Percentiles rank a stretch among this genome's conserved stretches.
These are phyloP conservation scores for Acacia confusa DNA, from an alignment of 306 rosid species.

Conservation along the genomic window DNA sequence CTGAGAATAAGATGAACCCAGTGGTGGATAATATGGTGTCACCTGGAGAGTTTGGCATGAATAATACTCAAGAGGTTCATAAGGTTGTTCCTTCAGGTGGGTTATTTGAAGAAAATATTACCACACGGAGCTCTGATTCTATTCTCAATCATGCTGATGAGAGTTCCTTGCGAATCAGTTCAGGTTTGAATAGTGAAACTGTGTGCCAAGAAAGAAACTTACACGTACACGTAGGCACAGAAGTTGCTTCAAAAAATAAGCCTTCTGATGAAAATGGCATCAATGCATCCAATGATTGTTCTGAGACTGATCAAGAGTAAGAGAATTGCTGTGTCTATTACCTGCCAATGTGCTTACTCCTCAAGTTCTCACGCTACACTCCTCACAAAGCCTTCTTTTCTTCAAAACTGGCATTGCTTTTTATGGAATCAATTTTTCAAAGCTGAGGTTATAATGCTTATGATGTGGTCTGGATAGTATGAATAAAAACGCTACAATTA, in stretches of 20 bases:
- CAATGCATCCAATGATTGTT: conserved; percentile 42
- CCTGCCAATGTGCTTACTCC: conserved; percentile 16
- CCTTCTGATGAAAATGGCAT: conserved; percentile 37
- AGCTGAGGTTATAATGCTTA: conserved; percentile 35
- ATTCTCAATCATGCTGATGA: conserved; percentile 34
- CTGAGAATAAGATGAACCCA: conserved; percentile 28
- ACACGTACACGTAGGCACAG: conserved; percentile 16
- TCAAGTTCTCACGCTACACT: conserved; percentile 26
- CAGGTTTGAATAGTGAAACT: conserved; percentile 7
- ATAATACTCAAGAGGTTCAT: conserved; percentile 39
- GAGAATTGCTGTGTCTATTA: conserved; percentile 38
- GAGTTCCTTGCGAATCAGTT: conserved; percentile 19
- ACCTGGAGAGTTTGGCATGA: conserved; percentile 37
- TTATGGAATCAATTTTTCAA: conserved; percentile 45
- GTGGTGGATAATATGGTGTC: conserved; percentile 28
- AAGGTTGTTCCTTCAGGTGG: conserved; percentile 43
- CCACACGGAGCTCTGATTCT: conserved; percentile 39
- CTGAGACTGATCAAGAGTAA: conserved; percentile 35
- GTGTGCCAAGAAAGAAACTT: conserved; percentile 28
- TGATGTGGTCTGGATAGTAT: conserved; percentile 35
- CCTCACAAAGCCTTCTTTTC: conserved; percentile 24
- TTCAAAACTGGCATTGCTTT: conserved; percentile 27
- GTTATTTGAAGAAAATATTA: conserved; percentile 29
- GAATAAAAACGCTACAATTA: conserved; percentile 35
- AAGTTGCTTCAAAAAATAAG: conserved; percentile 41